Percentiles rank a stretch among this genome's conserved stretches.
These are phyloP conservation scores for Citrullus amarus DNA, from an alignment of 306 rosid species.

Conservation along the genomic window DNA sequence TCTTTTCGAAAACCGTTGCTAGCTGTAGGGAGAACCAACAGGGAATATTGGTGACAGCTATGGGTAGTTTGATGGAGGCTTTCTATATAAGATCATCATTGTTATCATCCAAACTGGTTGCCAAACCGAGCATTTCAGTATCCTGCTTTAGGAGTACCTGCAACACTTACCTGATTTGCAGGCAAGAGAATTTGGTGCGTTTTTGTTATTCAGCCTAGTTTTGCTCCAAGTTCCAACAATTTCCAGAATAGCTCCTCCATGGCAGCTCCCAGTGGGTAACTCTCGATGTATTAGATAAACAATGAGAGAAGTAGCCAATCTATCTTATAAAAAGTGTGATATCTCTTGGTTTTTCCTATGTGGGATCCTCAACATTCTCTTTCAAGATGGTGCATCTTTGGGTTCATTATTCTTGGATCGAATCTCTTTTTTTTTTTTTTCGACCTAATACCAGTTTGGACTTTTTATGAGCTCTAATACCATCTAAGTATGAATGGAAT, in stretches of 20 bases:
- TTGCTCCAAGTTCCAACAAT: background rate
- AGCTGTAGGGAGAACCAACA: background rate
- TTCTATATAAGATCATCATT: background rate
- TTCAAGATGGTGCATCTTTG: too few relatives aligned
- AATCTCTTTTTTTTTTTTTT: too few relatives aligned
- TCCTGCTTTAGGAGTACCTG: background rate
- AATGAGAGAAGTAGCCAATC: too few relatives aligned
- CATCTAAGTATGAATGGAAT: too few relatives aligned
- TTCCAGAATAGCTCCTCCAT: background rate
- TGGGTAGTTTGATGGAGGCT: background rate
- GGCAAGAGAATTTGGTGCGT: background rate
- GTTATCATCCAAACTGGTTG: background rate
- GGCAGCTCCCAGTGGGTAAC: background rate
- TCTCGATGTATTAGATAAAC: background rate
- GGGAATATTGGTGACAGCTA: background rate
- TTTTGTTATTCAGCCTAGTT: background rate
- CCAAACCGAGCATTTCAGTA: background rate
- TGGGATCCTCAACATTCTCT: too few relatives aligned
- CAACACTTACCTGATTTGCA: background rate
- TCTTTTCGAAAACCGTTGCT: background rate
- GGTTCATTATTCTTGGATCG: too few relatives aligned
- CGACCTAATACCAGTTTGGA: too few relatives aligned
- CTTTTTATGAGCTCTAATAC: too few relatives aligned
- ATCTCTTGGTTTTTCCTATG: too few relatives aligned
- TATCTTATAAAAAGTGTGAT: too few relatives aligned